Evolutionary conservation across 352 stramenopile genomes (phyloP), one percentile per base, ranked within the genome.

Genomic region (Phytophthora brassicae): DNA sequence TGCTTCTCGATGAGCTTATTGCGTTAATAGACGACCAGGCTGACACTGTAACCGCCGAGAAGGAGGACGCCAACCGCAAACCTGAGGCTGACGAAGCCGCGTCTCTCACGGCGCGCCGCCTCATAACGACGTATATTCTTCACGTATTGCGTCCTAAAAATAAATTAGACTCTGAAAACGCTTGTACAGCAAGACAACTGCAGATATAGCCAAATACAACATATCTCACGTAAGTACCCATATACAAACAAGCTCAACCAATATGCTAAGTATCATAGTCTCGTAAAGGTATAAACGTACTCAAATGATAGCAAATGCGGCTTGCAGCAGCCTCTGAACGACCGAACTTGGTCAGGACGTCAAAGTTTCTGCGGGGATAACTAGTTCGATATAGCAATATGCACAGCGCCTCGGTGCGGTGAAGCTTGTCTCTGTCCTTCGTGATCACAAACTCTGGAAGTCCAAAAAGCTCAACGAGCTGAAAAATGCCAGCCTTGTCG

Each of bases 71-170:
- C n/a, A n/a, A n/a, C n/a, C n/a, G n/a, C n/a, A n/a, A n/a, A n/a
- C n/a, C n/a, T n/a, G n/a, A n/a, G n/a, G n/a, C n/a, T n/a, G n/a
- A n/a, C n/a, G n/a, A n/a, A n/a, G n/a, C n/a, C n/a, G n/a, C n/a
- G n/a, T n/a, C n/a, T n/a, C n/a, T n/a, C n/a, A n/a, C n/a, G n/a
- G n/a, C n/a, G n/a, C n/a, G n/a, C n/a, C n/a, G n/a, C n/a, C n/a
- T n/a, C n/a, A 45, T 52, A 60, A n/a, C 52, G 42, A 5, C 29
- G 52, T 46, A 54, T 55, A 55, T 49, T 55, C 23, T 62, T 62
- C 33, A 33, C 35, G 42, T 35, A 62, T 41, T 5, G 54, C 3
- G 2, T 55, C 35, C 23, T 62, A 35, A 26, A 62, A 62, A 22
- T 49, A 49, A n/a, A n/a, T n/a, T 11, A 62, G n/a, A 24, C 24